These are phyloP conservation scores for Mikania micrantha DNA, from an alignment of 129 eudicot genomes.

Conservation along the genomic window DNA sequence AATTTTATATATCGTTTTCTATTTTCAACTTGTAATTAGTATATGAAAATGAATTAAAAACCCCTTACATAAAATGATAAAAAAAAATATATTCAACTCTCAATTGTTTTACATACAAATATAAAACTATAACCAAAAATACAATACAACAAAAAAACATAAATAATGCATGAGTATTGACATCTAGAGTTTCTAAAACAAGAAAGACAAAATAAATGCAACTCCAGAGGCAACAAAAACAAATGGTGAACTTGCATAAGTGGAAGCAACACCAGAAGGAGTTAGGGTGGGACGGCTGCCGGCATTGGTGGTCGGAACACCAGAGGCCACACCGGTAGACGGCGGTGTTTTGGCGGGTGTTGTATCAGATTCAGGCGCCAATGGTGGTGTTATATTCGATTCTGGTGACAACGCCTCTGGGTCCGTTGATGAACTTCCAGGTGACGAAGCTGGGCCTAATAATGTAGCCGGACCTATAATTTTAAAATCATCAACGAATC, in stretches of 20 bases:
- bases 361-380: constrained; percentile 45
- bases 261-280: constrained; percentile 48
- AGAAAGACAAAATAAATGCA: constrained; percentile 28
- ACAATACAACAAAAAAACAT: constrained; percentile 4
- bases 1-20: no score
- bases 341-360: constrained; percentile 44
- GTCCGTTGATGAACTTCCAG: constrained; percentile 27
- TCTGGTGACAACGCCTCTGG: constrained; percentile 6
- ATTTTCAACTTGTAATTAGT: no score
- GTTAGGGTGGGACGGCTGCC: constrained; percentile 49
- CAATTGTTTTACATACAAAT: background rate
- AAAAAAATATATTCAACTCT: background rate
- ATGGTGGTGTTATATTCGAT: constrained; percentile 32
- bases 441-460: constrained; percentile 42
- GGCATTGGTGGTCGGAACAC: constrained; percentile 37
- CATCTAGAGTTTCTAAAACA: background rate
- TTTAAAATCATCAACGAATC: no score
- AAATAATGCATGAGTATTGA: background rate
- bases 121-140: background rate
- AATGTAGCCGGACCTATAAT: constrained; percentile 46
- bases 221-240: constrained; percentile 37
- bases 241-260: constrained; percentile 29
- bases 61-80: background rate
- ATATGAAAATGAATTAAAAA: no score
- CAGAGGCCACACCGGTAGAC: constrained; percentile 20